Base-by-base conservation (phyloP, 2,329 filamentous ascomycete genomes). In the Fusarium sp. region DNA sequence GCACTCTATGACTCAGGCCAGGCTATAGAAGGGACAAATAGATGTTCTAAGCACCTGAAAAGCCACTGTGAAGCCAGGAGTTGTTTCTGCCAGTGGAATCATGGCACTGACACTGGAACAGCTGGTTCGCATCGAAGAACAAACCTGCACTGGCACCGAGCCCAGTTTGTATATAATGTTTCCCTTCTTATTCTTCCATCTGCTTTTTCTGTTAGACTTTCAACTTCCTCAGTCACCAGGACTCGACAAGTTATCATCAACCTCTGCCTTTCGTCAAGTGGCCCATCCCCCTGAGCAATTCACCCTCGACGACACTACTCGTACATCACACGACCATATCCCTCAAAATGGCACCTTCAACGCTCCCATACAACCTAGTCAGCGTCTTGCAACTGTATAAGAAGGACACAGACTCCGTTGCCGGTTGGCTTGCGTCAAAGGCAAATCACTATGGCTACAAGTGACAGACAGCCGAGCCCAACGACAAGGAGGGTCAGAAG, bases 151-250 rank as follows among this genome's bases (percentile, higher is more conserved):
- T 33, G 22, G 31, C 22, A 33, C 47, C 7, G 14, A 33, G 15
- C 28, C 15, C 14, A 33, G 22, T 17, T 7, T 11, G 10, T 49
- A 17, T 33, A 22, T 17, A 33, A 33, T 15, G 22, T 33, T 12
- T 33, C 47, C 28, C 7, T 22, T 33, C 28, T 49, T 33, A 24
- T 24, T 49, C 22, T 33, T 33, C 48, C 11, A 33, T 35, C 28
- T 24, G 2, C 1, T 3, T 8, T 35, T 51, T 33, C 28, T 33
- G 2, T 18, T 3, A 31, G 47, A 35, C 15, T 33, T 49, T 35
- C 6, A 18, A 0, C 7, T 33, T 33, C 28, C 8, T 49, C 22
- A 3, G 3, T 49, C 15, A n/a, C 3, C 31, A 33, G 17, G 1
- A 13, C 15, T 24, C 15, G 28, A 51, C 47, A 51, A 33, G 15